Evolutionary conservation across 2,329 filamentous ascomycete genomes (phyloP), one percentile per base, ranked within the genome.

Genomic region (Penicillium sp.): DNA sequence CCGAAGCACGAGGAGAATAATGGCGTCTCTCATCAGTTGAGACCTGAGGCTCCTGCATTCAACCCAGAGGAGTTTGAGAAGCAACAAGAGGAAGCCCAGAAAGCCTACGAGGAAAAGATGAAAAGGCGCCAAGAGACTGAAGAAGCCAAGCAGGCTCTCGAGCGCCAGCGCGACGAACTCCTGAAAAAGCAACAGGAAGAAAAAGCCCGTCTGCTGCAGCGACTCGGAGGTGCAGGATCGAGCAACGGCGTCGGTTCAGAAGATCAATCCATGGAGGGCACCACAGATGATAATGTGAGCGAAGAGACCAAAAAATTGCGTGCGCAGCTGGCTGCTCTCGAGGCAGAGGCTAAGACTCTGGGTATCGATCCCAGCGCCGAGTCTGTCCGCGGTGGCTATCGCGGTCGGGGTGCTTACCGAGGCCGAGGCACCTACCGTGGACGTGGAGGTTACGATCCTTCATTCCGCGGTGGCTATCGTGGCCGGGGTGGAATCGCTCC

Each of bases 61-160:
- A 75, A 83, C 54, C 67, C 68, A 3, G 79, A 78, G 55, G 77
- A 78, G 47, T 74, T 84, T 47, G 73, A 76, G 31, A 75, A 69
- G 47, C 75, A 76, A 49, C 80, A 83, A 57, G 75, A 75, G 50
- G 79, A 80, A 59, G 79, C 78, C 2, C 81, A 84, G 56, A 75
- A 73, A 46, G 70, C 71, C 2, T 74, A 81, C 45, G 81, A 84
- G 49, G 79, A 81, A 54, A 76, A 78, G 39, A 69, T 72, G 50
- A 72, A 68, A 56, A 77, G 77, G 59, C 70, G 73, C 15, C 75
- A 78, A 57, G 79, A 80, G 57, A 75, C 75, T 2, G 75, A 76
- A 53, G 72, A 74, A 47, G 74, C 75, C 38, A 74, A 73, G 23
- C 69, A 74, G 40, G 77, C 78, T 13, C 68, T 83, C n/a, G 76